Base-by-base conservation (phyloP, 441 rosid genomes). In the Kokia cookei region DNA sequence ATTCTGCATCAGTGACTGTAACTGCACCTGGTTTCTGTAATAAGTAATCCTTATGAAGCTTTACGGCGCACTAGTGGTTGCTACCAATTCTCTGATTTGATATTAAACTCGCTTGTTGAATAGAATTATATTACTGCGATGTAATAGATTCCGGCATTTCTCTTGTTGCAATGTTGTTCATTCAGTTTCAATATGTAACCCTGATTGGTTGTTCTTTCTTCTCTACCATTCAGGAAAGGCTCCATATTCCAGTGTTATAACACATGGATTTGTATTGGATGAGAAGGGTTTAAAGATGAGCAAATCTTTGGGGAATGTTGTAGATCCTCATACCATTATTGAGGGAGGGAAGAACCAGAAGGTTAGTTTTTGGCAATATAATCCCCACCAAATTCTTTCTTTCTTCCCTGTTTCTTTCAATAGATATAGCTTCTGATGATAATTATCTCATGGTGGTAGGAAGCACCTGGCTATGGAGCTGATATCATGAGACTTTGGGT, bases 201-300 rank as follows among this genome's bases (percentile, higher is more conserved):
- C 80, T 48, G 4, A 72, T 32, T 57, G 29, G 64, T 76, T 65
- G 63, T 66, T 22, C 72, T 76, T 69, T 65, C 24, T 76, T 73
- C 71, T 79, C 63, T 79, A 69, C 73, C 66, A 65, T 81, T 62
- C 91, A 93, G 99, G 99, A 80, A 88, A 79, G 84, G 96, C 99
- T 66, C 99, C 98, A 73, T 96, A 92, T 83, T 82, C 78, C 40
- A 82, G 96, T 81, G 97, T 96, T 72, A 75, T 96, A 72, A 96
- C 98, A 53, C 99, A 96, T 80, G 99, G 99, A 63, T 96, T 96
- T 90, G 99, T 93, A 65, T 84, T 96, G 83, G 99, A 96, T 87
- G 99, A 96, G 88, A 96, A 84, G 78, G 98, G 98, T 79, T 89
- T 79, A 71, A 96, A 96, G 90, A 96, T 93, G 99, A 96, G 99